These are phyloP conservation scores for Trifolium repens DNA, from an alignment of 306 rosid genomes.

Conservation along the genomic window DNA sequence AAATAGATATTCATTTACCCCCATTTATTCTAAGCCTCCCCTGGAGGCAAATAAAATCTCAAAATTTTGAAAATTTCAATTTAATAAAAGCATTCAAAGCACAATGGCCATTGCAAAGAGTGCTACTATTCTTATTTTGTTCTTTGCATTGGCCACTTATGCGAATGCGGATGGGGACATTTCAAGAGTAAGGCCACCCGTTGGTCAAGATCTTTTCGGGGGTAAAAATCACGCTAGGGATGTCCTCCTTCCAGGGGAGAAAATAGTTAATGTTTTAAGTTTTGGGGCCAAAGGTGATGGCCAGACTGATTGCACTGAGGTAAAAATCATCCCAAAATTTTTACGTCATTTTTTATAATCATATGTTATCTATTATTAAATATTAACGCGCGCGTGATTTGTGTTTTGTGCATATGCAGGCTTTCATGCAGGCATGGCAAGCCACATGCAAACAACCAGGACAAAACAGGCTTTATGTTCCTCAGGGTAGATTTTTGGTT, in stretches of 20 bases:
- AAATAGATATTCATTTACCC: slow-evolving; percentile 39
- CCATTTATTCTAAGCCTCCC: slow-evolving; percentile 46
- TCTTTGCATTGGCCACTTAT: slow-evolving; percentile 41
- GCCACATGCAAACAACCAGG: slow-evolving; percentile 53
- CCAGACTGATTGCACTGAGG: slow-evolving; percentile 53
- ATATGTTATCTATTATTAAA: neutral
- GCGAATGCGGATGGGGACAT: neutral
- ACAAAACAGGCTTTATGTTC: slow-evolving; percentile 55
- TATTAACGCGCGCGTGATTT: neutral
- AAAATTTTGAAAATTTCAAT: neutral
- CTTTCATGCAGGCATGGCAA: slow-evolving; percentile 69
- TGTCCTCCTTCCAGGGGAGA: slow-evolving; percentile 45
- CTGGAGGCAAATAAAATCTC: slow-evolving; percentile 43
- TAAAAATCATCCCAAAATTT: slow-evolving; percentile 15
- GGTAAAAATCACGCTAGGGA: slow-evolving; percentile 35
- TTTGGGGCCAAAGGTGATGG: slow-evolving; percentile 69
- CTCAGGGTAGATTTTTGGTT: slow-evolving; percentile 56
- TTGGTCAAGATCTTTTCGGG: slow-evolving; percentile 42
- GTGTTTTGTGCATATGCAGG: slow-evolving; percentile 45
- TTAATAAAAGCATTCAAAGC: neutral
- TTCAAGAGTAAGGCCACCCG: neutral
- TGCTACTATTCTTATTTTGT: slow-evolving; percentile 22
- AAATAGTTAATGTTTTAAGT: slow-evolving; percentile 47
- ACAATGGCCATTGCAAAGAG: slow-evolving; percentile 56
- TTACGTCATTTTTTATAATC: too few relatives aligned